phyloP scores from a whole-genome alignment of 169 alveolate genomes.

The Cyclospora cayetanensis region DNA sequence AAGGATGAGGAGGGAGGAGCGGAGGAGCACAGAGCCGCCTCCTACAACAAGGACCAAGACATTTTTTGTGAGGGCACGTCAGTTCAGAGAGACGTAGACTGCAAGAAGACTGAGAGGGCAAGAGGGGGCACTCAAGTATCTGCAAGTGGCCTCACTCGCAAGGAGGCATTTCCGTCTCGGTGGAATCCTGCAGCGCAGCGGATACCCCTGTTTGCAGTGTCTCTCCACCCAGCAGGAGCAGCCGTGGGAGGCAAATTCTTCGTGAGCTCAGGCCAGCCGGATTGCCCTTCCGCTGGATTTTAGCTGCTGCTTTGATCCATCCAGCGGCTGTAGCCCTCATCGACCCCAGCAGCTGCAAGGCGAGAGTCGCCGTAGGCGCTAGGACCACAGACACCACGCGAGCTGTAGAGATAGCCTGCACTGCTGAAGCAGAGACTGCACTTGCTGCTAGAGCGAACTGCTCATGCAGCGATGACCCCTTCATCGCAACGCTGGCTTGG shows the following conservation, averaged over 20 bases:
- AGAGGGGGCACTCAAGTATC: no score
- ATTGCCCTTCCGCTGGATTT: no score
- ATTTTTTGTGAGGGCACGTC: no score
- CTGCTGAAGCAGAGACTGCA: slow-evolving; percentile 5
- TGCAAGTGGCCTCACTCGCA: no score
- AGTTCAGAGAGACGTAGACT: no score
- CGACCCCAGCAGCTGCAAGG: slow-evolving; percentile 41
- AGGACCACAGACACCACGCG: slow-evolving; percentile 21
- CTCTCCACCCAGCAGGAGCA: not conserved
- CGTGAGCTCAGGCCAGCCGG: no score
- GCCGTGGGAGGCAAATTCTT: not conserved
- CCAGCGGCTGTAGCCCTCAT: not conserved
- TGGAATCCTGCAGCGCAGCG: not conserved
- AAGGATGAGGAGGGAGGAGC: no score
- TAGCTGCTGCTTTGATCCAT: slow-evolving; percentile 3
- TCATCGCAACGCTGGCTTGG: no score
- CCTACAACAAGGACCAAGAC: no score
- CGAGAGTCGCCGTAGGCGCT: slow-evolving; percentile 9
- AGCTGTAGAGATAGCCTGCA: not conserved
- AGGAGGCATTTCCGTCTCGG: no score
- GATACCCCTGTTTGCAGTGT: not conserved
- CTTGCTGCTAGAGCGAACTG: not conserved
- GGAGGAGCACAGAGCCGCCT: no score
- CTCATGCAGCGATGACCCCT: not conserved
- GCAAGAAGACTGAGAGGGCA: no score